phyloP scores from a whole-genome alignment of 345 rosid species.

The Kandelia obovata region DNA sequence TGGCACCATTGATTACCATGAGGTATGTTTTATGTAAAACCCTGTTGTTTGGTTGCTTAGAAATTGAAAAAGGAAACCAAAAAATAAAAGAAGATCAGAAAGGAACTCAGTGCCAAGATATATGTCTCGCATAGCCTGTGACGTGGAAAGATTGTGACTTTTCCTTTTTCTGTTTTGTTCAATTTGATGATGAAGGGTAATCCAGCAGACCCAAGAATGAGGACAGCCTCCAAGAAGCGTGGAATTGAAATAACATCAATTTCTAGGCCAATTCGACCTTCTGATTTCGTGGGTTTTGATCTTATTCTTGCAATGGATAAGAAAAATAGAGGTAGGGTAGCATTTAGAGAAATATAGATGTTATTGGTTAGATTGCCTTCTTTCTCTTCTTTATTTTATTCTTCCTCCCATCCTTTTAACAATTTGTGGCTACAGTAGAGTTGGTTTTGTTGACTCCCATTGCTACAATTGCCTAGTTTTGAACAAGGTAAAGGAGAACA shows the following conservation, averaged over 20 bases:
- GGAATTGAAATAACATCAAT: conserved; percentile 83
- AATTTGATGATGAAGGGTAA: conserved; percentile 50
- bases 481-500: too few relatives aligned
- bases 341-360: neutral
- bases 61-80: neutral
- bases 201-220: conserved; percentile 89
- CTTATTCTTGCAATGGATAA: conserved; percentile 92
- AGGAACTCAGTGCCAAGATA: neutral
- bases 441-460: neutral
- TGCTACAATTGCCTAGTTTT: neutral
- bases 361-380: conserved; percentile 5
- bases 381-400: neutral
- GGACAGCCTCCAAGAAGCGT: conserved; percentile 72
- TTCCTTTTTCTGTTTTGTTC: neutral
- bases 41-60: conserved; percentile 3
- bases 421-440: neutral
- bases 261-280: conserved; percentile 79
- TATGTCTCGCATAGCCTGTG: neutral
- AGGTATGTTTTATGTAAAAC: conserved; percentile 38
- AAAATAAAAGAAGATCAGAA: neutral
- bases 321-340: conserved; percentile 53
- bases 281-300: conserved; percentile 87
- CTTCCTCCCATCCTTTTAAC: neutral
- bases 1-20: conserved; percentile 82
- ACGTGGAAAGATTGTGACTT: neutral